Base-by-base conservation (phyloP, 2,329 filamentous ascomycete species). In the Verticillium alfalfae region DNA sequence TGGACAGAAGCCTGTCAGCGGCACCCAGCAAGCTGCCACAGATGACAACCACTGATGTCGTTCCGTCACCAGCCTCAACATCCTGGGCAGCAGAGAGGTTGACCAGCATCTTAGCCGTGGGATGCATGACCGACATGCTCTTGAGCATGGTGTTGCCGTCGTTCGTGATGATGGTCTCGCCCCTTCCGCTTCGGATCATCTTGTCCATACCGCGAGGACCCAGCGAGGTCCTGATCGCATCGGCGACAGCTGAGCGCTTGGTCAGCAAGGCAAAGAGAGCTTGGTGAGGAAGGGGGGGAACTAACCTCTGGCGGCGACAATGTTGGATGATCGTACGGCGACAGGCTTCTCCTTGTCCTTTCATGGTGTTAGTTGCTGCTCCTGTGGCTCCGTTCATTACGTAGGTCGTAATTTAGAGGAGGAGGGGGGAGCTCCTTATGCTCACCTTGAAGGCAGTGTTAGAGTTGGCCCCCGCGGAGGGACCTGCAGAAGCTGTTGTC, bases 61-160 rank as follows among this genome's bases (percentile, higher is more conserved):
- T 99, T 71, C 95, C 96, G 76, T 99, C 95, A 79, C 95, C 95
- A 66, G 95, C 95, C 78, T 99, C 95, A 64, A 99, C 93, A 81
- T 99, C 95, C 77, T 99, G 95, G 67, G 95, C 95, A 68, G 95
- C 92, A 71, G 94, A 96, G 65, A 99, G 86, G 77, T 99, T 93
- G 72, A 99, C 95, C 68, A 99, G 84, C 95, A 99, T 99, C 82
- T 97, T 97, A 59, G 95, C 95, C 57, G 96, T 96, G n/a, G 95
- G 95, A 75, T 99, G 95, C 90, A 99, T 93, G 68, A 99, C 95
- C 67, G 92, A 91, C 95, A 99, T 98, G 82, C 94, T 94, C 81
- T 91, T 96, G 73, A 99, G 81, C 94, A 99, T 99, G 62, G 95
- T 99, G 81, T 96, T 96, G 76, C 95, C 95, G 79, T 99, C 95